A percentile compares a stretch with the other conserved stretches of the same genome.
These are phyloP conservation scores for Phytophthora ramorum DNA, from an alignment of 352 stramenopile species.

Conservation along the genomic window DNA sequence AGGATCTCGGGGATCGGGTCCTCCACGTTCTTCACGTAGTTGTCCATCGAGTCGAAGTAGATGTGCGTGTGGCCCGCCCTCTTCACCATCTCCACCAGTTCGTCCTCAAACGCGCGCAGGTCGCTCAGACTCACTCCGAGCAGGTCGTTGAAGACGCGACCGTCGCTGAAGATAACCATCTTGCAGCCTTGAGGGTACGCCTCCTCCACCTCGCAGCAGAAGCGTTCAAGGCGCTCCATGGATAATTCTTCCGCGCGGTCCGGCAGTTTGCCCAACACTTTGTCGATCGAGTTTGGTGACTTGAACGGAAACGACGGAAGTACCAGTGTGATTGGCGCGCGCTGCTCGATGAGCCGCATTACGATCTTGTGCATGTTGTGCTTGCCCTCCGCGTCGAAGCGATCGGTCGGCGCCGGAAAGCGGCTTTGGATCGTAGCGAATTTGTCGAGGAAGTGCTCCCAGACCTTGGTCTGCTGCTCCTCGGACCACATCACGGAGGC, in stretches of 20 bases:
- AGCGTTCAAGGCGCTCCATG: conserved; percentile 21
- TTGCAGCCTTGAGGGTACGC: conserved; percentile 20
- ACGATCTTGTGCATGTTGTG: conserved; percentile 25
- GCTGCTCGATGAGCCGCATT: conserved; percentile 18
- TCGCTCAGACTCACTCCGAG: conserved; percentile 18
- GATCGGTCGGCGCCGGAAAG: conserved; percentile 14
- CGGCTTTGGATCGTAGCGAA: conserved; percentile 24
- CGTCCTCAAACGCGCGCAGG: conserved; percentile 16
- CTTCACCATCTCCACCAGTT: conserved; percentile 21
- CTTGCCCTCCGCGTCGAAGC: conserved; percentile 25
- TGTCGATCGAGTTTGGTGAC: conserved; percentile 24
- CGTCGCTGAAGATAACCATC: conserved; percentile 29
- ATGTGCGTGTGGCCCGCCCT: conserved; percentile 24
- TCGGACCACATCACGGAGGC: conserved; percentile 3
- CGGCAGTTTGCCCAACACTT: conserved; percentile 23
- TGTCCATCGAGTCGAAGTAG: conserved; percentile 28
- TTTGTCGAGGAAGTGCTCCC: conserved; percentile 24
- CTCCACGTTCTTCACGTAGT: conserved; percentile 28
- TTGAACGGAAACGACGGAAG: conserved; percentile 28
- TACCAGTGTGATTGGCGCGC: conserved; percentile 24
- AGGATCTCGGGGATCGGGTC: conserved; percentile 25
- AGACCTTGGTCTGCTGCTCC: conserved; percentile 20
- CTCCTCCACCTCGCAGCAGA: conserved; percentile 26
- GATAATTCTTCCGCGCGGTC: conserved; percentile 24
- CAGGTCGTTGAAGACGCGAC: conserved; percentile 26